A percentile compares a stretch with the other conserved stretches of the same genome.
Evolutionary conservation across 306 rosid species (phyloP).

Genomic region (Cicer pinnatifidum): DNA sequence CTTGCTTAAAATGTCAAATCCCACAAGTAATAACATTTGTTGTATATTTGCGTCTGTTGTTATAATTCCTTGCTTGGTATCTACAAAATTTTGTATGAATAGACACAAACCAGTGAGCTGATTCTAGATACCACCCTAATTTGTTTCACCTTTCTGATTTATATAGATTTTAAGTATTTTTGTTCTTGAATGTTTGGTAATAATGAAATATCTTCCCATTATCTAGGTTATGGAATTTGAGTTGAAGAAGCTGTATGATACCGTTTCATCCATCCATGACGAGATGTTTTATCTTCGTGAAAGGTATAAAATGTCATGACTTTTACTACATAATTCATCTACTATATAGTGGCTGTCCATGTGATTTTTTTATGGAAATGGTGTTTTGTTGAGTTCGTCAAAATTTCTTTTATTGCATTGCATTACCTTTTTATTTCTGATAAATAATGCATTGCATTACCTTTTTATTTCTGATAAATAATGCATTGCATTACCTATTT

Average conservation of each 20-base stretch:
- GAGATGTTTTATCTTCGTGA: slow-evolving; percentile 98
- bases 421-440: background rate
- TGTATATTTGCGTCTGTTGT: background rate
- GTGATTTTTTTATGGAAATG: slow-evolving; percentile 29
- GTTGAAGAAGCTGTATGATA: slow-evolving; percentile 73
- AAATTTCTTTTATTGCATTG: background rate
- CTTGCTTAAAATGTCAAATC: slow-evolving; percentile 26
- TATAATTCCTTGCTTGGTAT: slow-evolving; percentile 10
- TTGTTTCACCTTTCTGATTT: slow-evolving; percentile 30
- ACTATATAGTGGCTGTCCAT: background rate
- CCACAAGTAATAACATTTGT: background rate
- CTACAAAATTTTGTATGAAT: slow-evolving; percentile 37
- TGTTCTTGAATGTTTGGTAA: slow-evolving; percentile 31
- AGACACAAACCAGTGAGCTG: background rate
- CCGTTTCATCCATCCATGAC: slow-evolving; percentile 75
- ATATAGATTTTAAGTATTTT: background rate
- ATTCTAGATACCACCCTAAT: background rate
- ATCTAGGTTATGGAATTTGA: slow-evolving; percentile 84
- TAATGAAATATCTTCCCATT: slow-evolving; percentile 34
- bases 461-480: background rate
- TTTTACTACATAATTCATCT: slow-evolving; percentile 30
- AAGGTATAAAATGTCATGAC: slow-evolving; percentile 57
- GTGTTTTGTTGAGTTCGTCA: slow-evolving; percentile 13
- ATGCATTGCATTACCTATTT: background rate
- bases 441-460: background rate